phyloP scores from a whole-genome alignment of 2,329 filamentous ascomycete species.

The Pyrenophora graminea region DNA sequence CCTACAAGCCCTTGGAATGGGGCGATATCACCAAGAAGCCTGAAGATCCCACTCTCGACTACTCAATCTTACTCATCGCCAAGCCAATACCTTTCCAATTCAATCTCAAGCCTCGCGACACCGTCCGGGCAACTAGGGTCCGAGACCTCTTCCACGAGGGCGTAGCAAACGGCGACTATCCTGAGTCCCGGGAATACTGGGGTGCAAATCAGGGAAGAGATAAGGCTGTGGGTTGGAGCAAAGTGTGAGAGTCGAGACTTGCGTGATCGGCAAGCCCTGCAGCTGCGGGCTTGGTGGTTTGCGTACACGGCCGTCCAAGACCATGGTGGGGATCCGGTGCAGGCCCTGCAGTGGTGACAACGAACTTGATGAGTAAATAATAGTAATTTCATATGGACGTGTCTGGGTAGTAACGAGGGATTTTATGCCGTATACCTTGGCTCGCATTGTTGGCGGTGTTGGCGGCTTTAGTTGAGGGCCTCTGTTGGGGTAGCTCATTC shows the following conservation, averaged over 20 bases:
- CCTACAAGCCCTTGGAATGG: conserved; percentile 31
- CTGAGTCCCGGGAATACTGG: conserved; percentile 47
- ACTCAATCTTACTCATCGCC: conserved; percentile 51
- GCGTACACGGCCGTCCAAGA: too few species aligned
- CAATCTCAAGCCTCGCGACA: conserved; percentile 43
- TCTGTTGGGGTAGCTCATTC: too few species aligned
- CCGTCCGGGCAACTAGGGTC: conserved; percentile 37
- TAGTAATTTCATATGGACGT: conserved; percentile 2
- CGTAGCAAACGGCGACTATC: conserved; percentile 47
- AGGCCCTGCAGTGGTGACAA: conserved; percentile 1
- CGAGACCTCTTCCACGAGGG: conserved; percentile 43
- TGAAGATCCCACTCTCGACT: conserved; percentile 51
- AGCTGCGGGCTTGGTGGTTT: conserved; percentile 6
- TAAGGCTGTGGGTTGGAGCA: conserved; percentile 42
- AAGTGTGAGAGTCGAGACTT: conserved; percentile 29
- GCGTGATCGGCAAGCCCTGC: conserved; percentile 6
- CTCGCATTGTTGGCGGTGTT: neutral
- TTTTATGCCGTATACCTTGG: neutral
- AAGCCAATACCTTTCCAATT: conserved; percentile 54
- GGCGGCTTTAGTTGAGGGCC: too few species aligned
- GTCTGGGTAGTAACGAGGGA: neutral
- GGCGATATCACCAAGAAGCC: conserved; percentile 28
- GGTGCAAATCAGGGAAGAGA: conserved; percentile 39
- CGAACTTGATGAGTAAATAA: neutral
- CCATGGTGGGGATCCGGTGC: conserved; percentile 19